Percentiles rank a stretch among this genome's conserved stretches.
phyloP scores from a whole-genome alignment of 257 asterid genomes.

The Prunella vulgaris region DNA sequence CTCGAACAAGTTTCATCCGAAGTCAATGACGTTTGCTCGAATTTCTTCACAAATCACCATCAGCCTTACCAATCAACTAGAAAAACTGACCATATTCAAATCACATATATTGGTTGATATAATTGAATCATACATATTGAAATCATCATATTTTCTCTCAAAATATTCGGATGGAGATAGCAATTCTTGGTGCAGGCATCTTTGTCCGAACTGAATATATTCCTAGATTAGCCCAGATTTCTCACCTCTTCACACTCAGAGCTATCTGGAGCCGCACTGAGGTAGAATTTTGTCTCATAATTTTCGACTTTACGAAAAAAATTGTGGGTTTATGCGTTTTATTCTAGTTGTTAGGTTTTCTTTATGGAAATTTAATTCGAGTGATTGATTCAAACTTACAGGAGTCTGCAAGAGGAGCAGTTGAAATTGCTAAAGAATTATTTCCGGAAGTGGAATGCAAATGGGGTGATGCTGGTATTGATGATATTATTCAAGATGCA shows the following conservation, averaged over 20 bases:
- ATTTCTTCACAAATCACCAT: not conserved
- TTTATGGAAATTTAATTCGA: not conserved
- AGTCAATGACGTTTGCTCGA: not conserved
- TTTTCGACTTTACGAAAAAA: not conserved
- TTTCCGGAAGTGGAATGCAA: slow-evolving; percentile 65
- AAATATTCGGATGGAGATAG: slow-evolving; percentile 36
- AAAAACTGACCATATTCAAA: not conserved
- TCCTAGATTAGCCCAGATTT: slow-evolving; percentile 61
- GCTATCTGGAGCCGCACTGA: slow-evolving; percentile 71
- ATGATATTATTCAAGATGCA: slow-evolving; percentile 48
- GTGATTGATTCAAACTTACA: slow-evolving; percentile 12
- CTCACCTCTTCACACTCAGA: slow-evolving; percentile 45
- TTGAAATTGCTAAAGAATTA: slow-evolving; percentile 44
- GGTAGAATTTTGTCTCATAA: slow-evolving; percentile 30
- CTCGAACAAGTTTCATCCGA: no score
- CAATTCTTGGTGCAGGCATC: slow-evolving; percentile 73
- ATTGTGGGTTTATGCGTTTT: not conserved
- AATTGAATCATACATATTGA: not conserved
- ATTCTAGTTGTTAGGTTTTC: not conserved
- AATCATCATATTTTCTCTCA: not conserved
- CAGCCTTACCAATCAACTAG: not conserved
- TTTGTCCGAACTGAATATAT: slow-evolving; percentile 59
- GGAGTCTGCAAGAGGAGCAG: slow-evolving; percentile 69
- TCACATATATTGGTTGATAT: not conserved
- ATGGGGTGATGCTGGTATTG: slow-evolving; percentile 64